These are phyloP conservation scores for Parascedosporium putredinis DNA, from an alignment of 2,329 filamentous ascomycete genomes.

Conservation along the genomic window DNA sequence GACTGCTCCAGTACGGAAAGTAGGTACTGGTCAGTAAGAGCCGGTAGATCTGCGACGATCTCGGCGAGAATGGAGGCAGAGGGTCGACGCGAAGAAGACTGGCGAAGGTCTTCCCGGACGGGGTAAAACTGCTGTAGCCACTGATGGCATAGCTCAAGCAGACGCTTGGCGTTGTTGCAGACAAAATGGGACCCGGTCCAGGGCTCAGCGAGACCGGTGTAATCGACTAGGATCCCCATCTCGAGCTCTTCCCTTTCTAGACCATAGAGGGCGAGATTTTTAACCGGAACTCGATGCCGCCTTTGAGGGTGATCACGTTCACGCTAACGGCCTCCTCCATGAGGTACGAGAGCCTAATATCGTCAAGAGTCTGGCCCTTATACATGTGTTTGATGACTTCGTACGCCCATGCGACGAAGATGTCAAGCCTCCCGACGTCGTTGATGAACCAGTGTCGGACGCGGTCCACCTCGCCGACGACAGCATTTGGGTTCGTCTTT, in stretches of 20 bases:
- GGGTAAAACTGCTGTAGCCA: conserved; percentile 40
- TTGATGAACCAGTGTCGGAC: conserved; percentile 82
- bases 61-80: conserved; percentile 31
- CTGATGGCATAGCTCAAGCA: conserved; percentile 45
- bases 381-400: conserved; percentile 66
- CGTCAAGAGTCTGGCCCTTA: conserved; percentile 48
- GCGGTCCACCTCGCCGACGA: conserved; percentile 62
- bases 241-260: conserved; percentile 56
- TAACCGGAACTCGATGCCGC: conserved; percentile 60
- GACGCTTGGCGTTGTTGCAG: conserved; percentile 50
- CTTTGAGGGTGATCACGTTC: conserved; percentile 47
- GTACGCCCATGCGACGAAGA: conserved; percentile 70
- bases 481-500: conserved; percentile 55
- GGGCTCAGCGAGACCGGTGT: conserved; percentile 62
- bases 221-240: conserved; percentile 53
- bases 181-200: conserved; percentile 70
- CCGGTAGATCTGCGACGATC: conserved; percentile 37
- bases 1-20: conserved; percentile 42
- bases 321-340: conserved; percentile 58
- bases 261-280: conserved; percentile 63
- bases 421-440: conserved; percentile 60
- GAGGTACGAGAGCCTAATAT: conserved; percentile 41
- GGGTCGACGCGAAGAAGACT: conserved; percentile 16
- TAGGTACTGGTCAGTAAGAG: conserved; percentile 44
- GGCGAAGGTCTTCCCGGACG: conserved; percentile 11